Evolutionary conservation across 2,329 filamentous ascomycete species (phyloP), one percentile per base, ranked within the genome.

Genomic region (Harringtonia lauricola): DNA sequence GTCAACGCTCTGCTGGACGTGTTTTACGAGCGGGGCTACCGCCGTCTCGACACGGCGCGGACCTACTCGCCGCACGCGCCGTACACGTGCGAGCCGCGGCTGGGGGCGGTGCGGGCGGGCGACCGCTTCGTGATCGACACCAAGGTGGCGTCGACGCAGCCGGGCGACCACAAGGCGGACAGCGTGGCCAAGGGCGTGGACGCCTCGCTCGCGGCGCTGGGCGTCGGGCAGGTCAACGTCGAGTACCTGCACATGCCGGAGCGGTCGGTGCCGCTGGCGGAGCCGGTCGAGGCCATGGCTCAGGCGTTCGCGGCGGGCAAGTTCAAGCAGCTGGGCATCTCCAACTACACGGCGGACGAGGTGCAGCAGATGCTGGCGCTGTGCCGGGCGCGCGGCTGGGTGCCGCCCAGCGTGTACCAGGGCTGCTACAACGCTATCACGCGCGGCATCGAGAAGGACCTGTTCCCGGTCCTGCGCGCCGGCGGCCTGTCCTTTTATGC

Each of bases 171-270:
- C 42, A 47, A 45, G 9, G 54, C 54, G 8, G 48, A 47, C 13
- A 55, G 57, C 1, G 47, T 66, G 19, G 45, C 54, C 1, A 40
- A 47, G 8, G 55, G 56, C 18, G 54, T 66, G 12, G 47, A 61
- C 7, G 46, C 42, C 2, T 64, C 62, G 4, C 52, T 66, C 3
- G 51, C 55, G 1, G 54, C 44, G 0, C 48, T 66, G 1, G 53
- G 57, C 13, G 35, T 48, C n/a, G 14, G 18, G 8, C 45, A 49
- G 45, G 49, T 63, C 38, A 53, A 60, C 45, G 49, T 65, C 33
- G 64, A 62, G 56, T 68, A 64, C 49, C 57, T 67, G 31, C 64
- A 67, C 46, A 57, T 55, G 10, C 64, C 64, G 10, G 64, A 67
- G 49, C 53, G 59, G n/a, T 48, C 54, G 15, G 64, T 60, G 4